Evolutionary conservation across 495 filamentous ascomycete genomes (phyloP).

Genomic region (Neurospora tetrasperma): DNA sequence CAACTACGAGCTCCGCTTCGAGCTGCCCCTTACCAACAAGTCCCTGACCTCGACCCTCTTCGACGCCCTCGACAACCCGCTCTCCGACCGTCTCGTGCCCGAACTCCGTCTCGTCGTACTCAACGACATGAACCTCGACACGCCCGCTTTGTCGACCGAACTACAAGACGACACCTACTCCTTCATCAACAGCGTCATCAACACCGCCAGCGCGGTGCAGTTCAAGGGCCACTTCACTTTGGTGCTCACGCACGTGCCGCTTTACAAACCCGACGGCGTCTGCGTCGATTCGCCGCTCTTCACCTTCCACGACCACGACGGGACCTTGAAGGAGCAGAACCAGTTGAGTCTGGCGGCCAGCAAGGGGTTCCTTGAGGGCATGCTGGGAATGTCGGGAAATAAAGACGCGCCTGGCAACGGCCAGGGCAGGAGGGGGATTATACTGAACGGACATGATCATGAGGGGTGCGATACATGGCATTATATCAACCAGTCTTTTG

Average conservation of each 20-base stretch:
- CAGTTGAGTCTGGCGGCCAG: constrained; percentile 63
- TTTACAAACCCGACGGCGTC: constrained; percentile 72
- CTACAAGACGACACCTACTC: constrained; percentile 63
- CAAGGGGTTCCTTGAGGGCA: constrained; percentile 59
- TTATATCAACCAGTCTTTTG: constrained; percentile 47
- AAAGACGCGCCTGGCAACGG: constrained; percentile 42
- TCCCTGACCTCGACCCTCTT: constrained; percentile 24
- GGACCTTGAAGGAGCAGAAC: constrained; percentile 83
- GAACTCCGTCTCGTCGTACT: constrained; percentile 74
- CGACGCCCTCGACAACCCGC: constrained; percentile 21
- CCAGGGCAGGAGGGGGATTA: constrained; percentile 50
- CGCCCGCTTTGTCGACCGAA: constrained; percentile 52
- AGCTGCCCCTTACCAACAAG: constrained; percentile 35
- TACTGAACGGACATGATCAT: constrained; percentile 91
- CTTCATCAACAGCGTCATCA: constrained; percentile 65
- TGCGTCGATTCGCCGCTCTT: constrained; percentile 81
- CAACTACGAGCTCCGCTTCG: constrained; percentile 80
- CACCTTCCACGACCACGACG: constrained; percentile 54
- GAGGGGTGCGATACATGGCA: constrained; percentile 85
- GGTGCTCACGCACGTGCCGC: constrained; percentile 82
- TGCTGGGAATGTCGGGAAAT: constrained; percentile 66
- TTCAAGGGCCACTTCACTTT: constrained; percentile 61
- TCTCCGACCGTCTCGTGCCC: constrained; percentile 36
- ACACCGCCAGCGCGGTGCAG: constrained; percentile 54
- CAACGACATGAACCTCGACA: constrained; percentile 87